Conservation (phyloP, 495 filamentous ascomycete species). For the Pseudotulostoma volvatum region DNA sequence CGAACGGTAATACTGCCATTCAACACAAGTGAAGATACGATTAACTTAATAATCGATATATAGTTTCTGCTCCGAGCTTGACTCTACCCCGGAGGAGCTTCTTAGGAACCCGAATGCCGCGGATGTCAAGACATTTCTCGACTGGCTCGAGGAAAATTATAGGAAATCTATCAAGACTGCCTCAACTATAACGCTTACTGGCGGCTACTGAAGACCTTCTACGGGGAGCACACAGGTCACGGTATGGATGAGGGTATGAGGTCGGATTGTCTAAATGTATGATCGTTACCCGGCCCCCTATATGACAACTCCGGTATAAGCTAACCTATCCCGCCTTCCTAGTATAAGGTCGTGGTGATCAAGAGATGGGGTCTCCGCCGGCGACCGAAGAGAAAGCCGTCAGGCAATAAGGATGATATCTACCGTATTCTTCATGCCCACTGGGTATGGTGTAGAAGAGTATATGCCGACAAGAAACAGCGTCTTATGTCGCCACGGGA, state of each 20-base stretch:
- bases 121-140: conserved; percentile 5
- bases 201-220: conserved; percentile 5
- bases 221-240: conserved; percentile 2
- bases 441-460: background rate
- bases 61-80: conserved; percentile 4
- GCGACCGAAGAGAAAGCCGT: background rate
- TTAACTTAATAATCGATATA: background rate
- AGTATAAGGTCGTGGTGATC: background rate
- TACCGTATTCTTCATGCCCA: background rate
- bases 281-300: too few species aligned
- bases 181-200: conserved; percentile 1
- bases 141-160: conserved; percentile 6
- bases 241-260: conserved; percentile 1
- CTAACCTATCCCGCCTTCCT: background rate
- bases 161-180: conserved; percentile 1
- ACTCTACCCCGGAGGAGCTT: conserved; percentile 1
- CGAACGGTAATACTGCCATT: too few species aligned
- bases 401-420: background rate
- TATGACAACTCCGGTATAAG: background rate
- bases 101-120: conserved; percentile 1
- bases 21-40: too few species aligned
- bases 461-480: background rate
- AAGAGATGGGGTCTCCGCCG: conserved; percentile 1
- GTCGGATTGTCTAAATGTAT: conserved; percentile 1
- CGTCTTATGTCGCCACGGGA: background rate